Evolutionary conservation across 257 asterid genomes (phyloP).

Genomic region (Eucommia ulmoides): DNA sequence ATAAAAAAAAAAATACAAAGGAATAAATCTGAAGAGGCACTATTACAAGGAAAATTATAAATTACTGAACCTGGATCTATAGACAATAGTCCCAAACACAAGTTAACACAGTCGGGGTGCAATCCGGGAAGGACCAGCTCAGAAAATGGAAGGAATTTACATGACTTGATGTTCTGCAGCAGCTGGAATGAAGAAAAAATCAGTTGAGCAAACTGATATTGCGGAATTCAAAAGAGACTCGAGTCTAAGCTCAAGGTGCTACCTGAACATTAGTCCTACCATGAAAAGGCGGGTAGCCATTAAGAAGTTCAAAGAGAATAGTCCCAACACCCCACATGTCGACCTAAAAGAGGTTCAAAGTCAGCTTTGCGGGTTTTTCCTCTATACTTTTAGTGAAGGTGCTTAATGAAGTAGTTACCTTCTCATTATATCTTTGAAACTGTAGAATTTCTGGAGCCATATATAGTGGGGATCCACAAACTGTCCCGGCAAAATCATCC

Average conservation of each 20-base stretch:
- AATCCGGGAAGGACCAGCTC: constrained; percentile 17
- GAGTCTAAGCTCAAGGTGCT: constrained; percentile 2
- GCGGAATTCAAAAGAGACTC: constrained; percentile 1
- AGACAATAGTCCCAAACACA: constrained; percentile 37
- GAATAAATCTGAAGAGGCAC: not conserved
- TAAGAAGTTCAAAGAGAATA: constrained; percentile 48
- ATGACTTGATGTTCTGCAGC: constrained; percentile 33
- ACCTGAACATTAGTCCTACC: constrained; percentile 46
- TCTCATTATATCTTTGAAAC: constrained; percentile 34
- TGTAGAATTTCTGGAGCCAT: constrained; percentile 55
- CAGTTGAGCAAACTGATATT: constrained; percentile 1
- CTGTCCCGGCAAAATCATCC: constrained; percentile 24
- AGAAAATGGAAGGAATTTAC: constrained; percentile 26
- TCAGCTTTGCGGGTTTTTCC: too few species aligned
- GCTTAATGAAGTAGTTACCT: constrained; percentile 21
- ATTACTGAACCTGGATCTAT: constrained; percentile 28
- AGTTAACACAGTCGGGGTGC: constrained; percentile 30
- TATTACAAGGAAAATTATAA: not conserved
- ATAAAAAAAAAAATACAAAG: not conserved
- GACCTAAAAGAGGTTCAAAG: too few species aligned
- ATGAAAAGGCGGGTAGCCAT: constrained; percentile 39
- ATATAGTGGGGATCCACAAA: constrained; percentile 43
- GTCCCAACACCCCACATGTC: constrained; percentile 53
- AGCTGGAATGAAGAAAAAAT: constrained; percentile 20
- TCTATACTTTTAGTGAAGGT: too few species aligned